Conservation (phyloP, 1,139 yeast species). For the Geotrichum carabidarum region DNA sequence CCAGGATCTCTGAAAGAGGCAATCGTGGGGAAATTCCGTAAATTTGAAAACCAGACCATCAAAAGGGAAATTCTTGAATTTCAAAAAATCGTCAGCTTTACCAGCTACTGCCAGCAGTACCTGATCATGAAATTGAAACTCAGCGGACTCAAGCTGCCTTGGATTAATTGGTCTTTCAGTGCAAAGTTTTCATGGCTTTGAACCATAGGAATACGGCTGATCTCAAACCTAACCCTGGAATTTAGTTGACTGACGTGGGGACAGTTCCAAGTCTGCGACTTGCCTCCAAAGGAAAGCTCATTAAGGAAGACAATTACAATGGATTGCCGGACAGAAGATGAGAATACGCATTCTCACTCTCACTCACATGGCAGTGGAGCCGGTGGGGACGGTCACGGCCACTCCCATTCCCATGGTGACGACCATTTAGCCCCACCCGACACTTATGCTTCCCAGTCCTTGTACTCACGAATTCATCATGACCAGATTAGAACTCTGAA, state of each 20-base stretch:
- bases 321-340: slow-evolving; percentile 12
- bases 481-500: slow-evolving; percentile 63
- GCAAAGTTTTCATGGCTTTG: too few relatives aligned
- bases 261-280: neutral
- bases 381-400: slow-evolving; percentile 31
- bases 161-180: too few relatives aligned
- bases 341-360: slow-evolving; percentile 31
- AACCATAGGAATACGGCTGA: too few relatives aligned
- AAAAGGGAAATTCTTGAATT: neutral
- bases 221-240: too few relatives aligned
- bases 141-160: too few relatives aligned
- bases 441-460: slow-evolving; percentile 64
- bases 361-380: slow-evolving; percentile 28
- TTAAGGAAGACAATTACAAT: neutral
- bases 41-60: neutral
- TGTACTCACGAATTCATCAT: slow-evolving; percentile 57
- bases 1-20: too few relatives aligned
- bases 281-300: neutral
- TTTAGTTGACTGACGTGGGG: too few relatives aligned
- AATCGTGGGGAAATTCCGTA: neutral
- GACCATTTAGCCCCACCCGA: slow-evolving; percentile 63
- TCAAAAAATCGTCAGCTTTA: neutral
- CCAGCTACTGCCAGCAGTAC: too few relatives aligned
- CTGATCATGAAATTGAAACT: too few relatives aligned
- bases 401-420: slow-evolving; percentile 33